phyloP scores from a whole-genome alignment of 768 basidiomycete species.

The Amanita polypyramis region DNA sequence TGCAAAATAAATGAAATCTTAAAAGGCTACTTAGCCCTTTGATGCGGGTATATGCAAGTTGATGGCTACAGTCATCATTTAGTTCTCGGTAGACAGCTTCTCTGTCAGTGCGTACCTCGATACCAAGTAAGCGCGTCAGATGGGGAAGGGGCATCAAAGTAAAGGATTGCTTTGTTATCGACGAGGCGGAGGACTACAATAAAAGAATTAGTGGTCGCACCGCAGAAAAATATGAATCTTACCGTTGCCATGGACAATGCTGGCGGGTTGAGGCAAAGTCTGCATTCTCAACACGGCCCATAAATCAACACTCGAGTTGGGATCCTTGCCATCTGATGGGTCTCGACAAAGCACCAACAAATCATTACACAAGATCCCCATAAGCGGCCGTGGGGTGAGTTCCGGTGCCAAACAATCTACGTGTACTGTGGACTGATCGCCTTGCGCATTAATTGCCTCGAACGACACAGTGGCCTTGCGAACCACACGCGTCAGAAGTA shows the following conservation, averaged over 20 bases:
- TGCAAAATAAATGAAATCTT: neutral
- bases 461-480: constrained; percentile 76
- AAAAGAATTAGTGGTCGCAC: constrained; percentile 5
- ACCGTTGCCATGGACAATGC: constrained; percentile 85
- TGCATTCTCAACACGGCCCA: constrained; percentile 97
- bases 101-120: constrained; percentile 47
- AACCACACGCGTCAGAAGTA: constrained; percentile 83
- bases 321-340: constrained; percentile 72
- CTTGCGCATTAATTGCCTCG: constrained; percentile 69
- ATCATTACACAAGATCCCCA: constrained; percentile 88
- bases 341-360: constrained; percentile 87
- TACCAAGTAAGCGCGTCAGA: constrained; percentile 87
- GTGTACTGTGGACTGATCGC: constrained; percentile 72
- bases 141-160: constrained; percentile 77
- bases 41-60: constrained; percentile 83
- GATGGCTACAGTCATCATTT: constrained; percentile 43
- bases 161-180: constrained; percentile 86
- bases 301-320: constrained; percentile 69
- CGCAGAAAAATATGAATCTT: constrained; percentile 7
- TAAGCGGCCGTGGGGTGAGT: constrained; percentile 64
- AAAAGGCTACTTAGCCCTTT: constrained; percentile 41
- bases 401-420: constrained; percentile 88
- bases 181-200: constrained; percentile 72
- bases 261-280: constrained; percentile 82
- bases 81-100: neutral